Conservation (phyloP, 345 rosid genomes). For the Arabis alpina region DNA sequence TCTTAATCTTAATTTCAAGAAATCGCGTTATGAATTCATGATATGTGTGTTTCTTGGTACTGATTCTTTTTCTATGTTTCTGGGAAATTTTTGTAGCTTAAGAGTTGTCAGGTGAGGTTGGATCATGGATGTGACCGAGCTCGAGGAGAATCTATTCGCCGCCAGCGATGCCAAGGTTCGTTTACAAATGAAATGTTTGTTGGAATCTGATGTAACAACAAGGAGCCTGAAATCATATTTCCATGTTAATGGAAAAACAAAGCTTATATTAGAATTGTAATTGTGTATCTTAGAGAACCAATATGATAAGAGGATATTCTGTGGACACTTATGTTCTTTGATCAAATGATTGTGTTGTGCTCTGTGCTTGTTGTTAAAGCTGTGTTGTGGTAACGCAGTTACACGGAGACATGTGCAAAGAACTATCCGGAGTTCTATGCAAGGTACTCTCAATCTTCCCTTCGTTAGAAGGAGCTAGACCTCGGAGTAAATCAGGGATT, state of each 20-base stretch:
- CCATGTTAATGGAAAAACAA: too few relatives aligned
- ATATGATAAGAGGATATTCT: too few relatives aligned
- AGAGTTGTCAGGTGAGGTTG: constrained; percentile 41
- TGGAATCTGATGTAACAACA: constrained; percentile 10
- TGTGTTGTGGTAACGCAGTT: constrained; percentile 54
- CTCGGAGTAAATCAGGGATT: constrained; percentile 96
- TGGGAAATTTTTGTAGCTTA: constrained; percentile 24
- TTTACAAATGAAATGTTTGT: neutral
- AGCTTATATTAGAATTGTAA: too few relatives aligned
- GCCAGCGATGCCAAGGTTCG: constrained; percentile 96
- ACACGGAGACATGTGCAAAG: constrained; percentile 92
- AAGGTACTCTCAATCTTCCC: constrained; percentile 81
- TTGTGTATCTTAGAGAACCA: constrained; percentile 10
- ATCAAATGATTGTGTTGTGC: constrained; percentile 11
- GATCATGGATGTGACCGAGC: constrained; percentile 80
- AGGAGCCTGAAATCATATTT: too few relatives aligned
- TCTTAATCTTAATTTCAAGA: neutral
- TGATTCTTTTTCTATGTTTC: constrained; percentile 15
- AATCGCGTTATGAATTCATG: neutral
- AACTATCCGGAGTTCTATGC: constrained; percentile 69
- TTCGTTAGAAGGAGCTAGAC: constrained; percentile 93
- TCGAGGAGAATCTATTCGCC: constrained; percentile 91
- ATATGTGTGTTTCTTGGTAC: neutral
- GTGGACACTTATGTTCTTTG: too few relatives aligned
- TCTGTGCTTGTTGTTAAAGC: neutral